These are phyloP conservation scores for Dactylellina parvicollis DNA, from an alignment of 2,329 filamentous ascomycete species.

Conservation along the genomic window DNA sequence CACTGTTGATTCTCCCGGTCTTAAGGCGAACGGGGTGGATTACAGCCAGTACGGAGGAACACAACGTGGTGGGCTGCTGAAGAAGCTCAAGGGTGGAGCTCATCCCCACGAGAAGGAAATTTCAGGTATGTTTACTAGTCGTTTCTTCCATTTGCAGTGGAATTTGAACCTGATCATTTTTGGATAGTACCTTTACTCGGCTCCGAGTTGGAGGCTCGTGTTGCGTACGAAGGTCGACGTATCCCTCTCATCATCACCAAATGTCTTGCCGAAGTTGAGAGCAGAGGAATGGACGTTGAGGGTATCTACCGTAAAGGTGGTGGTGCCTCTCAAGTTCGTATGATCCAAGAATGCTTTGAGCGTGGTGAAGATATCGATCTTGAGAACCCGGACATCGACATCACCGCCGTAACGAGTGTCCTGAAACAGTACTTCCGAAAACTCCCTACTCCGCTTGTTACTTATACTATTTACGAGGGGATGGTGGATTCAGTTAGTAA, in stretches of 20 bases:
- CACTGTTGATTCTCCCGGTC: constrained; percentile 58
- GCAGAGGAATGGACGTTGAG: constrained; percentile 95
- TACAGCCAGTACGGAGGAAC: constrained; percentile 46
- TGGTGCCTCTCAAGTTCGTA: constrained; percentile 87
- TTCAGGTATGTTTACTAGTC: constrained; percentile 24
- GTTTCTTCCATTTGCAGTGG: neutral
- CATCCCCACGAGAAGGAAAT: constrained; percentile 25
- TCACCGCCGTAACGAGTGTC: constrained; percentile 93
- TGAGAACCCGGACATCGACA: constrained; percentile 90
- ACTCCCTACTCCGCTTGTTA: constrained; percentile 86
- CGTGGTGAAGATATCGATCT: constrained; percentile 87
- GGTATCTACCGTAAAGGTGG: constrained; percentile 98
- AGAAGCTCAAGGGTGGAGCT: constrained; percentile 36
- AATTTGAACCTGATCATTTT: constrained; percentile 1
- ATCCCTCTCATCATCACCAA: constrained; percentile 90
- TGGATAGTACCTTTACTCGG: constrained; percentile 74
- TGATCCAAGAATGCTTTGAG: constrained; percentile 91
- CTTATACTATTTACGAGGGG: constrained; percentile 89
- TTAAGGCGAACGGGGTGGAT: constrained; percentile 55
- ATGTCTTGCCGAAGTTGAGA: constrained; percentile 95
- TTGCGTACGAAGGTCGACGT: constrained; percentile 86
- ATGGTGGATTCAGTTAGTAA: constrained; percentile 82
- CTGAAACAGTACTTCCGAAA: constrained; percentile 98
- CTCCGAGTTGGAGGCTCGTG: constrained; percentile 84
- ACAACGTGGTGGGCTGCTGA: constrained; percentile 44